Evolutionary conservation across 768 basidiomycete genomes (phyloP), one percentile per base, ranked within the genome.

Genomic region (Paxillus involutus): DNA sequence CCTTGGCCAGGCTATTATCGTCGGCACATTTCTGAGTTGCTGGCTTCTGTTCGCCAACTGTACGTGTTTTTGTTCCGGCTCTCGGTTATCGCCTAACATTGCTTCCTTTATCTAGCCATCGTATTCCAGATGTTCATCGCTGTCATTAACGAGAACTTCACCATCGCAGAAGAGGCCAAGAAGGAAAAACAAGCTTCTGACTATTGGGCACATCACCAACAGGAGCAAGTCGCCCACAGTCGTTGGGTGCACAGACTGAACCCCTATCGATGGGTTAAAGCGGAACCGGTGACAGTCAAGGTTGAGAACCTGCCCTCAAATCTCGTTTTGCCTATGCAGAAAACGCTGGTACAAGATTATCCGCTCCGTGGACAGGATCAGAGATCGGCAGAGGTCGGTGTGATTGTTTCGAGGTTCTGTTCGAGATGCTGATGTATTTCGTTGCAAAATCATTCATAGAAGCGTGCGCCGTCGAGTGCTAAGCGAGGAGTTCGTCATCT

Each of bases 51-150:
- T 98, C 58, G 85, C 91, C 1, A 94, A 94, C 67, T 95, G 93
- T 94, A 58, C 62, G 93, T 47, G 21, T 47, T 44, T 40, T 17
- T 53, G 48, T 39, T 32, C 14, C 6, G 30, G 32, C 39, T 33
- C 30, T 21, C 17, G 12, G 6, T 13, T 44, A 47, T 32, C 3
- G 16, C 10, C 49, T 59, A 36, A 62, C 44, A 35, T 13, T 41
- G 44, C 52, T 26, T 55, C 26, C 45, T 59, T 37, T 52, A 36
- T 8, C 40, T 54, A 95, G 94, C 93, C 76, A 91, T 96, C 62
- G 79, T 96, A 9, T 69, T 96, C 46, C 94, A 96, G 66, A 89
- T 98, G 86, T 97, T 98, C 75, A 91, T 98, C 63, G 96, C 96
- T 33, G 94, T 96, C 43, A 94, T 97, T 77, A 91, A 94, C 63